Percentiles rank a stretch among this genome's conserved stretches.
Conservation (phyloP, 2,329 filamentous ascomycete genomes). For the Arthrobotrys musiformis region DNA sequence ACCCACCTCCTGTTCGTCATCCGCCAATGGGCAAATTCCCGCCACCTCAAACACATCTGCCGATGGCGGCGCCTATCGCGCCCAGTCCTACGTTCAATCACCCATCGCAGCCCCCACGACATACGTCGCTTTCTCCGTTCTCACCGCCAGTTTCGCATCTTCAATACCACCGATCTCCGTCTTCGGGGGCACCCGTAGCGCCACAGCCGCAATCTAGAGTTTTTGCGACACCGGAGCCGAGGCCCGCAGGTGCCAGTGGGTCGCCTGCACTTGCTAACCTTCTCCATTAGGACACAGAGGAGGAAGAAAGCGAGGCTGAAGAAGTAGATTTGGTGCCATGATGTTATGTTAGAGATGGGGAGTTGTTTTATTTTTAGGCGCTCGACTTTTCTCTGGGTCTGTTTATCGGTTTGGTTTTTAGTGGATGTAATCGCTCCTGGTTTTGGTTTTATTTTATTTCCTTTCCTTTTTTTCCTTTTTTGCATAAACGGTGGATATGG, state of each 20-base stretch:
- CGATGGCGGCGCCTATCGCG: constrained; percentile 48
- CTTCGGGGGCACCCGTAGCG: constrained; percentile 21
- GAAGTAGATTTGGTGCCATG: constrained; percentile 27
- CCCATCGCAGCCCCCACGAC: constrained; percentile 1
- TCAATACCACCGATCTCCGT: constrained; percentile 45
- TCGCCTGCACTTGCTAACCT: constrained; percentile 60
- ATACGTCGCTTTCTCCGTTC: constrained; percentile 41
- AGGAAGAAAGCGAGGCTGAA: constrained; percentile 20
- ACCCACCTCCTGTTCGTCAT: constrained; percentile 14
- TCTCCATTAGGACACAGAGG: constrained; percentile 57
- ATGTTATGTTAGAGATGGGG: not conserved
- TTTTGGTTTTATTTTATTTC: constrained; percentile 4
- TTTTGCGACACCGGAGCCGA: constrained; percentile 50
- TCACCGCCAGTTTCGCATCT: constrained; percentile 38
- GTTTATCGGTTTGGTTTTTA: constrained; percentile 13
- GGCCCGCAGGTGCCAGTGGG: constrained; percentile 57
- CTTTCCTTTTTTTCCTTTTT: constrained; percentile 7
- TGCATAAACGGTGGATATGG: constrained; percentile 55
- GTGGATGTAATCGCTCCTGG: not conserved
- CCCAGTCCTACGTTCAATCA: constrained; percentile 30
- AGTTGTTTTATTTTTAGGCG: not conserved
- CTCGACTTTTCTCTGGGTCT: not conserved
- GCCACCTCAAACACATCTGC: constrained; percentile 32
- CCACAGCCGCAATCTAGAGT: constrained; percentile 47
- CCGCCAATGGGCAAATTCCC: constrained; percentile 53